A percentile compares a stretch with the other conserved stretches of the same genome.
Conservation (phyloP, 192 early-diverging fungal species). For the Gamsiella multidivaricata region DNA sequence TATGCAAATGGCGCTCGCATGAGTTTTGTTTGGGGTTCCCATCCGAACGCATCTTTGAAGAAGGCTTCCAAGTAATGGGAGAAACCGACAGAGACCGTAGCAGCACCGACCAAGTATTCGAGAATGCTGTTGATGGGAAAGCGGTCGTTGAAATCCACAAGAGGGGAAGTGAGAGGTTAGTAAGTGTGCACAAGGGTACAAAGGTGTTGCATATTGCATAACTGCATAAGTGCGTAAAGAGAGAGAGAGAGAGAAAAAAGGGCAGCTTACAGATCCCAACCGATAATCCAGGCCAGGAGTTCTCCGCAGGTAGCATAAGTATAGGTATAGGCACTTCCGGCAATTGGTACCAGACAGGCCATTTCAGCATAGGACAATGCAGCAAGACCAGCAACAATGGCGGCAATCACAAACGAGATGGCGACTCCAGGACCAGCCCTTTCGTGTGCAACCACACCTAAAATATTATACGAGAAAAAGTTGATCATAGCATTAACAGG, state of each 20-base stretch:
- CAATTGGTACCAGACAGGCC: conserved; percentile 84
- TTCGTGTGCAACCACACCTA: conserved; percentile 73
- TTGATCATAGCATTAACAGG: neutral
- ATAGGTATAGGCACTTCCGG: conserved; percentile 89
- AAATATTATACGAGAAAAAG: neutral
- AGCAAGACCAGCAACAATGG: conserved; percentile 78
- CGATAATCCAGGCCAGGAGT: conserved; percentile 89
- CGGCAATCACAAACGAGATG: conserved; percentile 85
- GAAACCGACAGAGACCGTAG: conserved; percentile 86
- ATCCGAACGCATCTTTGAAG: conserved; percentile 71
- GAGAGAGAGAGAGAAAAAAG: neutral
- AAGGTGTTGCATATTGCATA: too few species aligned
- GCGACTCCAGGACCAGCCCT: conserved; percentile 87
- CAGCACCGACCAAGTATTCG: conserved; percentile 88
- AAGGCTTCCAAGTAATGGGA: conserved; percentile 80
- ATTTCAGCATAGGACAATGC: conserved; percentile 89
- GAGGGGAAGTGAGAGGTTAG: too few species aligned
- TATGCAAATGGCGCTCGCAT: conserved; percentile 78
- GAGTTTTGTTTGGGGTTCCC: conserved; percentile 59
- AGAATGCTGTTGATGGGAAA: conserved; percentile 69
- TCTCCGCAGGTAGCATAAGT: conserved; percentile 90
- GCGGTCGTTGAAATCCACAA: too few species aligned
- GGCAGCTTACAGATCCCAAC: conserved; percentile 79
- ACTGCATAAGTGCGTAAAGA: neutral
- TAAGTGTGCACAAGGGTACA: too few species aligned